Base-by-base conservation (phyloP, 2,329 filamentous ascomycete genomes). In the Aspergillus unguis region DNA sequence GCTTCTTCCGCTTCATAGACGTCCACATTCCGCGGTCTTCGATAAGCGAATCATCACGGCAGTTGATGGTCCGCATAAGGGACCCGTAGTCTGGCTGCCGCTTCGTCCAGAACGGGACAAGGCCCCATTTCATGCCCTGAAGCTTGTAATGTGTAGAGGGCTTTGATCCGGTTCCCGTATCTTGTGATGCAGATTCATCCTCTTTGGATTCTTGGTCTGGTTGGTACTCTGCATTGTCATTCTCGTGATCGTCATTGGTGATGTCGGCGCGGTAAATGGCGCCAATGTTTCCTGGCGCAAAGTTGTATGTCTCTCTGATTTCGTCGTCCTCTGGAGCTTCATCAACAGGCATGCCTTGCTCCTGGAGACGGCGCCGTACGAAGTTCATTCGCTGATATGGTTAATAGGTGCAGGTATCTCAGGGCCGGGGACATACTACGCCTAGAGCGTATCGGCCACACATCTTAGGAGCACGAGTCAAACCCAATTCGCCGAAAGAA, bases 51-150 rank as follows among this genome's bases (percentile, higher is more conserved):
- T 97, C 92, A 65, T 92, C 89, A 3, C 92, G 85, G 69, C 92
- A 97, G 72, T 99, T 97, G 71, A 97, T 97, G 0, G 91, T 96
- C 65, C 87, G 90, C 78, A 95, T 80, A 70, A 90, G 79, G 1
- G 85, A 84, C 27, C 82, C 79, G 64, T 94, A 92, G 65, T 90
- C 85, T 0, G 90, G 89, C 48, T 85, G 85, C 9, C 86, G 81
- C 74, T 92, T 95, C 3, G 89, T 95, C 92, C 92, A 97, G 71
- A 87, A 96, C 0, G 94, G 92, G 10, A 97, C 79, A 5, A 99
- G 80, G 0, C 92, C 94, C 94, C 94, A 99, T 80, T 90, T 92
- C 88, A 97, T 97, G 2, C 85, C 80, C 68, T 96, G 91, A 6
- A 99, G 76, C 70, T 88, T 92, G 75, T 95, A 96, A 7, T 35